Percentiles rank a stretch among this genome's conserved stretches.
Evolutionary conservation across 441 rosid genomes (phyloP).

Genomic region (Bruguiera hainesii): DNA sequence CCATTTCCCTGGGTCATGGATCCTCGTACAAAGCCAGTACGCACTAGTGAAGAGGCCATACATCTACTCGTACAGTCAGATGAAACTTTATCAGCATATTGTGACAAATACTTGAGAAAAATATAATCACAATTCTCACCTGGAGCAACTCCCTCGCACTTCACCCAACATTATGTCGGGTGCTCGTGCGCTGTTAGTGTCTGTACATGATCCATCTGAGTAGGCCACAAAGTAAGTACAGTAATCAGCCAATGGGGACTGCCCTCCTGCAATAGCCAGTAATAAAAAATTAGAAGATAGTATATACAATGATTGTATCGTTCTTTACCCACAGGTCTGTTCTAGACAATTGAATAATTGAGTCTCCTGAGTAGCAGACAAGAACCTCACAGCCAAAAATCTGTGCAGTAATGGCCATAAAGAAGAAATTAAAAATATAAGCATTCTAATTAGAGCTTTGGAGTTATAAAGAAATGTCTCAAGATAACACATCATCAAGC

Average conservation of each 20-base stretch:
- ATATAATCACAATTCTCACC: conserved; percentile 43
- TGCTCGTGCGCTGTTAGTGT: conserved; percentile 82
- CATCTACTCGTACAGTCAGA: conserved; percentile 49
- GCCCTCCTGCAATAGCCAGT: conserved; percentile 70
- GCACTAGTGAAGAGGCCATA: conserved; percentile 93
- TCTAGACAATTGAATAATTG: background rate
- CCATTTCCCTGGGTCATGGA: conserved; percentile 95
- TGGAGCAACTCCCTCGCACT: conserved; percentile 89
- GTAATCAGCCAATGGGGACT: conserved; percentile 96
- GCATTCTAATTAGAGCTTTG: background rate
- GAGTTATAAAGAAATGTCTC: background rate
- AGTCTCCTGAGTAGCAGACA: background rate
- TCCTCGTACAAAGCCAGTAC: conserved; percentile 93
- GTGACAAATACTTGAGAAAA: conserved; percentile 9
- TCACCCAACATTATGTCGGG: conserved; percentile 99
- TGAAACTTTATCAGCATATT: conserved; percentile 22
- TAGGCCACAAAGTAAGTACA: conserved; percentile 98
- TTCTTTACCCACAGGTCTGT: background rate
- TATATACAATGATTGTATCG: background rate
- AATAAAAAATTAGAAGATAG: conserved; percentile 5
- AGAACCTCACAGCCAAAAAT: background rate
- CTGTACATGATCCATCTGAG: conserved; percentile 99
- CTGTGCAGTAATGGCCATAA: background rate
- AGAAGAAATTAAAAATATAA: background rate
- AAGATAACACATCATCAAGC: background rate